Evolutionary conservation across 345 rosid genomes (phyloP).

Genomic region (Balakata baccata): DNA sequence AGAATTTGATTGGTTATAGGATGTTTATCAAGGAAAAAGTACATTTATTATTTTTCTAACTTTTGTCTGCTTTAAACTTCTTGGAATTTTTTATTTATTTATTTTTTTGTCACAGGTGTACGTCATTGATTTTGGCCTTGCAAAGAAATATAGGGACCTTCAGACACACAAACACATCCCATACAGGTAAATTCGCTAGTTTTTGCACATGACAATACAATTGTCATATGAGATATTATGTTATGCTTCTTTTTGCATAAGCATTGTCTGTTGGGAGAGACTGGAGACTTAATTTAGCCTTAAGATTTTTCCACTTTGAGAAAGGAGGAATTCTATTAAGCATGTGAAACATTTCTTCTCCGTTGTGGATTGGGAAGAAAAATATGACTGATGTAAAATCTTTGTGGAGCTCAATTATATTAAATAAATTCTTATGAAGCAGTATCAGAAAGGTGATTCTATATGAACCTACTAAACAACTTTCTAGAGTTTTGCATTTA

Average conservation of each 20-base stretch:
- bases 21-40: background rate
- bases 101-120: slow-evolving; percentile 51
- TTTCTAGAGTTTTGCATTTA: background rate
- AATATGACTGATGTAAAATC: background rate
- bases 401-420: background rate
- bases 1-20: slow-evolving; percentile 7
- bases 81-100: slow-evolving; percentile 8
- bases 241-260: background rate
- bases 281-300: background rate
- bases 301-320: background rate
- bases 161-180: slow-evolving; percentile 88
- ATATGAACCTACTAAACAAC: background rate
- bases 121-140: slow-evolving; percentile 81
- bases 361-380: too few relatives aligned
- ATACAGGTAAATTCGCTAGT: slow-evolving; percentile 47
- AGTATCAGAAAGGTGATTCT: background rate
- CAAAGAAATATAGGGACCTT: slow-evolving; percentile 86
- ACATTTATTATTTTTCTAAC: background rate
- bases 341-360: background rate
- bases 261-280: background rate
- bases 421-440: background rate
- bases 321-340: background rate
- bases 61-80: slow-evolving; percentile 3
- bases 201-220: background rate
- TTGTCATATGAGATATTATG: background rate